Conservation (phyloP, 108 stramenopile species). For the Fragilariopsis cylindrus region DNA sequence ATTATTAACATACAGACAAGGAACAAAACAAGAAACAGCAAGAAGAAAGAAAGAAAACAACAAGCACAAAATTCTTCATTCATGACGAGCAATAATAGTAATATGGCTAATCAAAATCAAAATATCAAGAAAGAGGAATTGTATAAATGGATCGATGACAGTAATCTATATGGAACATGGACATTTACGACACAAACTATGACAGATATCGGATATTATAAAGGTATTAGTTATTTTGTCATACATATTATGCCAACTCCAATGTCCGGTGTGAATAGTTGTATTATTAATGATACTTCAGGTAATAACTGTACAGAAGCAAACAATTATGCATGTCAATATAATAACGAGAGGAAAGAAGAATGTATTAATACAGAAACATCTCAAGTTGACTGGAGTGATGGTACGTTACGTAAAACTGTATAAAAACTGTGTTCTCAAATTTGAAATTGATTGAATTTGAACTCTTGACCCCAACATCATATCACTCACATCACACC, state of each 20-base stretch:
- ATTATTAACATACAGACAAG: no score
- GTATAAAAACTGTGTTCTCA: no score
- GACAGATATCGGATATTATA: slow-evolving; percentile 35
- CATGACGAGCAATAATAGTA: background rate
- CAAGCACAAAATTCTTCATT: background rate
- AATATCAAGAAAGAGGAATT: background rate
- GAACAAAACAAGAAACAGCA: no score
- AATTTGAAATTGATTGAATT: no score
- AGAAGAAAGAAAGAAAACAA: no score
- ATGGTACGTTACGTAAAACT: slow-evolving; percentile 31
- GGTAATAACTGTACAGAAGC: background rate
- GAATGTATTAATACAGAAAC: slow-evolving; percentile 24
- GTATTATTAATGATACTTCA: background rate
- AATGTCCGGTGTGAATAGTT: slow-evolving; percentile 14
- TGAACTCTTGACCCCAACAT: no score
- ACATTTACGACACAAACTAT: slow-evolving; percentile 28
- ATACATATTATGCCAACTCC: slow-evolving; percentile 41
- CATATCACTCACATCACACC: no score
- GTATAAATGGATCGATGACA: slow-evolving; percentile 3
- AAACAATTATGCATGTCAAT: slow-evolving; percentile 3
- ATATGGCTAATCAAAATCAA: background rate
- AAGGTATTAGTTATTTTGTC: slow-evolving; percentile 25
- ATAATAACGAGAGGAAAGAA: background rate
- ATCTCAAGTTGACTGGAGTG: slow-evolving; percentile 32
- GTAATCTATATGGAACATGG: slow-evolving; percentile 34